A percentile compares a stretch with the other conserved stretches of the same genome.
Conservation (phyloP, 2,329 filamentous ascomycete genomes). For the Sporothrix brasiliensis region DNA sequence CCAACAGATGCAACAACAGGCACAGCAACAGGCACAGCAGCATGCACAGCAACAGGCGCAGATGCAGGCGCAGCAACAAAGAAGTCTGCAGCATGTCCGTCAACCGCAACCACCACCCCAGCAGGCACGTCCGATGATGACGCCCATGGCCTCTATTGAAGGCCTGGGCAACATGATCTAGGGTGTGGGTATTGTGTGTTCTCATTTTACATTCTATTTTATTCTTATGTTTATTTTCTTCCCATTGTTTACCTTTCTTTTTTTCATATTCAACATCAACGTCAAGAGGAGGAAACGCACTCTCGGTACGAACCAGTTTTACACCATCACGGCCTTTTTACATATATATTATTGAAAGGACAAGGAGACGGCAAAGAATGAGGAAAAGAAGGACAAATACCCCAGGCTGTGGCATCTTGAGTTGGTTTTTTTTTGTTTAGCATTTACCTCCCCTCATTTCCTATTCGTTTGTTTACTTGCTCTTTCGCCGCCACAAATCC, state of each 20-base stretch:
- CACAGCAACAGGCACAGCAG: slow-evolving; percentile 29
- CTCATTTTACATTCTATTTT: not conserved
- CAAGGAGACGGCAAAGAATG: not conserved
- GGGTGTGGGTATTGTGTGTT: not conserved
- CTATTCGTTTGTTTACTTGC: not conserved
- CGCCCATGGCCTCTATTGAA: slow-evolving; percentile 46
- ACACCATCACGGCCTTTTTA: not conserved
- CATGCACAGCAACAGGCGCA: slow-evolving; percentile 24
- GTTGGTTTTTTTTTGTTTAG: not conserved
- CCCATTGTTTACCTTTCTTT: too few relatives aligned
- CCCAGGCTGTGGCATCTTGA: not conserved
- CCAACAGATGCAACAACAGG: slow-evolving; percentile 8
- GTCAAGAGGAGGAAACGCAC: slow-evolving; percentile 1
- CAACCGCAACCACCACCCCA: slow-evolving; percentile 39
- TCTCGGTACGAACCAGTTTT: not conserved
- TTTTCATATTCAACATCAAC: not conserved
- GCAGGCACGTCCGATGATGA: slow-evolving; percentile 33
- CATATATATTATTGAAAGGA: not conserved
- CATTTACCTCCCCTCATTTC: not conserved
- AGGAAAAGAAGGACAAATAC: slow-evolving; percentile 15
- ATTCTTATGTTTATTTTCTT: not conserved
- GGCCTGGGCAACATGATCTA: slow-evolving; percentile 54
- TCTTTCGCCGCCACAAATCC: too few relatives aligned
- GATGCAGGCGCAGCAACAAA: not conserved
- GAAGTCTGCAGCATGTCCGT: slow-evolving; percentile 35